Base-by-base conservation (phyloP, 768 basidiomycete species). In the Terana coerulea region DNA sequence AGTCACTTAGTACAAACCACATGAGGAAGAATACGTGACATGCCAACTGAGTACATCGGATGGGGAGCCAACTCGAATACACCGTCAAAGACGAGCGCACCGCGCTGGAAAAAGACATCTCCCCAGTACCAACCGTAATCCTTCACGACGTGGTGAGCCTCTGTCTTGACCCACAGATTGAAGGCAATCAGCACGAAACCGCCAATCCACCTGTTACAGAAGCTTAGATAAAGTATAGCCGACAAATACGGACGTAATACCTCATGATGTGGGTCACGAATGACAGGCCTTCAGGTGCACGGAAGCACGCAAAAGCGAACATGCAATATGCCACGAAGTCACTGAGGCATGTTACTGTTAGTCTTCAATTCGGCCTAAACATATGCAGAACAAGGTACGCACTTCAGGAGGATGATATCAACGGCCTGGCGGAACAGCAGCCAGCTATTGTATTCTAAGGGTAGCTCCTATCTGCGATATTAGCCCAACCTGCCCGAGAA, bases 91-190 rank as follows among this genome's bases (percentile, higher is more conserved):
- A 98, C 87, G 12, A 98, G 76, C 36, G 88, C 85, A 36, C 91
- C 91, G n/a, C 90, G 85, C 66, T 91, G 89, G 74, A 93, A 92
- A 72, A 93, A 93, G 51, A 84, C 84, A 59, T 93, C 91, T 9
- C 91, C 94, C 92, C 92, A 93, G 67, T 94, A 98, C 94, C 93
- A 98, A 14, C 94, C 95, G 59, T 95, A 98, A 63, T 98, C 95
- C 61, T 97, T 98, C 54, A 98, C 94, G 43, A 98, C 92, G 48
- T 92, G 80, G 66, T 99, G 97, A 0, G 97, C 97, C 64, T 98
- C 95, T 2, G 88, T 90, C 66, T 99, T 99, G 56, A 99, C 93
- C 94, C 95, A 98, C 30, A 98, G 77, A 67, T 99, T 98, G 77
- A 98, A 98, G 19, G 78, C 79, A 64, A 98, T 93, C 22, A 99